Conservation (phyloP, 805 yeast species). For the Middelhovenomyces tepae region DNA sequence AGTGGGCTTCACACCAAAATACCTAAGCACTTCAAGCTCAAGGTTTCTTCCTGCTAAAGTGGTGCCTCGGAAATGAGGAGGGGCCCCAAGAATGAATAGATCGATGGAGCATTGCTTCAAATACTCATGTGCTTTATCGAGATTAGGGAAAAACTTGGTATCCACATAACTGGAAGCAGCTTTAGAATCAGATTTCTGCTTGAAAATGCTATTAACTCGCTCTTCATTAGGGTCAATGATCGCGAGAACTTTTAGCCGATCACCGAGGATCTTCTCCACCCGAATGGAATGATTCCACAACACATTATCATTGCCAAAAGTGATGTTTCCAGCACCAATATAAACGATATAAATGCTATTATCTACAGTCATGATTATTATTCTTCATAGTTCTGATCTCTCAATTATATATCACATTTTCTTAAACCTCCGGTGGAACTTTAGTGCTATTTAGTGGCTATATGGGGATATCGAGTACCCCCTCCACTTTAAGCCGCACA, state of each 20-base stretch:
- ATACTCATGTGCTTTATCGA: constrained; percentile 6
- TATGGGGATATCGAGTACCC: too few relatives aligned
- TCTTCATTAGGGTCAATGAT: constrained; percentile 14
- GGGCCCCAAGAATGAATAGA: constrained; percentile 13
- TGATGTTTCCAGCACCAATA: constrained; percentile 14
- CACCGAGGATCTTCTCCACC: constrained; percentile 13
- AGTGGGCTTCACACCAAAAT: constrained; percentile 9
- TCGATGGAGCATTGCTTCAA: constrained; percentile 8
- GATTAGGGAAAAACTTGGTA: constrained; percentile 8
- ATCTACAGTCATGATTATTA: too few relatives aligned
- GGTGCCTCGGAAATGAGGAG: constrained; percentile 16
- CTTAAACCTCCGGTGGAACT: too few relatives aligned
- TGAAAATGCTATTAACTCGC: constrained; percentile 9
- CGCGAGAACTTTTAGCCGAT: constrained; percentile 12
- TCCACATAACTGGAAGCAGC: constrained; percentile 6
- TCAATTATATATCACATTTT: too few relatives aligned
- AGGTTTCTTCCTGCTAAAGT: constrained; percentile 11
- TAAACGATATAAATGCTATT: constrained; percentile 5
- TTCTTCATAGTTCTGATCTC: too few relatives aligned
- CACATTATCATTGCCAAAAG: constrained; percentile 15
- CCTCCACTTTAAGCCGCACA: too few relatives aligned
- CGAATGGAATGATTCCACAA: constrained; percentile 16
- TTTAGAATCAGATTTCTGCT: constrained; percentile 6
- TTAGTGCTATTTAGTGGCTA: too few relatives aligned
- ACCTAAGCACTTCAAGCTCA: constrained; percentile 11